phyloP scores from a whole-genome alignment of 441 rosid genomes.

The Theobroma grandiflorum region DNA sequence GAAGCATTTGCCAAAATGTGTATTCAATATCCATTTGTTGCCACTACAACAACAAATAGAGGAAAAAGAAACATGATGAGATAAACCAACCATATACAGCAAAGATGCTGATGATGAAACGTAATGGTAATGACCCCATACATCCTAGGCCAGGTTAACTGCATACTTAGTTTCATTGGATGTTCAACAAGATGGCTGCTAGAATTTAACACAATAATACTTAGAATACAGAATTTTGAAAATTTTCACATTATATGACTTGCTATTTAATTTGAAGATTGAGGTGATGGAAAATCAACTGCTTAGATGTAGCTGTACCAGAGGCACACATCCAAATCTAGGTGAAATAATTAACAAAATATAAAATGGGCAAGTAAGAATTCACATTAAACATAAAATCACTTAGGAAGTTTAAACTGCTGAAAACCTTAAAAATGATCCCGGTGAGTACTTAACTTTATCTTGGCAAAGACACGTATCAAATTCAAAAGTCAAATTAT shows the following conservation, averaged over 20 bases:
- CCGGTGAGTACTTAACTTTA: neutral
- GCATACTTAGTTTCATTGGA: neutral
- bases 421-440: neutral
- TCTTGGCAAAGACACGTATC: neutral
- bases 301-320: neutral
- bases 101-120: neutral
- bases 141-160: constrained; percentile 1
- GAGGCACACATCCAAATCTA: neutral
- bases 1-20: constrained; percentile 99
- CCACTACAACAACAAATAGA: constrained; percentile 69
- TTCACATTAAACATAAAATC: neutral
- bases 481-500: neutral
- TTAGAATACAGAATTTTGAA: neutral
- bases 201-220: neutral
- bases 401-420: neutral
- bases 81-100: neutral
- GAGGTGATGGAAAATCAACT: neutral
- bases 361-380: neutral
- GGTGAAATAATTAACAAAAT: neutral
- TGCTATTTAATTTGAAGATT: neutral
- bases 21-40: constrained; percentile 99
- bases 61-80: constrained; percentile 16
- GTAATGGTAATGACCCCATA: neutral
- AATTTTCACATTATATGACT: neutral
- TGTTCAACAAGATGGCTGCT: neutral